Base-by-base conservation (phyloP, 129 eudicot genomes). In the Heracleum sosnowskyi region DNA sequence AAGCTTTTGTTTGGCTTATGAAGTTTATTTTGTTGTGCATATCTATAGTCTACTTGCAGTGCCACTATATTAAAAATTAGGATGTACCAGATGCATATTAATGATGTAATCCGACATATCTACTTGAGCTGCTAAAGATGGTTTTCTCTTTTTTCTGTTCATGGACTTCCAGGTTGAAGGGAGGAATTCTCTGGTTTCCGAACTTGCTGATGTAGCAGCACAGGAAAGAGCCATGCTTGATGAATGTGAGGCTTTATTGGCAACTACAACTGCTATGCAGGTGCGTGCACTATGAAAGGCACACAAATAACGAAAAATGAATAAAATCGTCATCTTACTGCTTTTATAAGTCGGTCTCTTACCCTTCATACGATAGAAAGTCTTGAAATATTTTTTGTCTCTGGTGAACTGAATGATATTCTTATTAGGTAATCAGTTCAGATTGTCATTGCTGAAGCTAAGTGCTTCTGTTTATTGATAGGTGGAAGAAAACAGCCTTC, bases 401-500 rank as follows among this genome's bases (percentile, higher is more conserved):
- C 26, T 3, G 8, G n/a, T 69, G 62, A 34, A 35, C 4, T 4
- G 13, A 46, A 69, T 69, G 7, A 13, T 17, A 17, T 49, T n/a
- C 5, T 2, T n/a, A 26, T 60, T 26, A n/a, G 16, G 26, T 26
- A 60, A 8, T 0, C 34, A 10, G 3, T 70, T 20, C 17, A 20
- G 47, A 70, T 41, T 11, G 33, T 41, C 3, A 11, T 37, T 35
- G 76, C 31, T 12, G 26, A 73, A 45, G 28, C 0, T 4, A 11
- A 26, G 47, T 44, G n/a, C 60, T 44, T 74, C 75, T 78, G 60
- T 33, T 81, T 24, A 75, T 74, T 36, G 79, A 64, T 91, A 96
- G 99, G 90, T 86, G 60, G 87, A 88, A 80, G 99, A 96, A 82
- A 69, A 82, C 86, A 92, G 97, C 90, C 95, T 96, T 47, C 84